Conservation (phyloP, 1,284 basidiomycete genomes). For the Ganoderma multipileum region DNA sequence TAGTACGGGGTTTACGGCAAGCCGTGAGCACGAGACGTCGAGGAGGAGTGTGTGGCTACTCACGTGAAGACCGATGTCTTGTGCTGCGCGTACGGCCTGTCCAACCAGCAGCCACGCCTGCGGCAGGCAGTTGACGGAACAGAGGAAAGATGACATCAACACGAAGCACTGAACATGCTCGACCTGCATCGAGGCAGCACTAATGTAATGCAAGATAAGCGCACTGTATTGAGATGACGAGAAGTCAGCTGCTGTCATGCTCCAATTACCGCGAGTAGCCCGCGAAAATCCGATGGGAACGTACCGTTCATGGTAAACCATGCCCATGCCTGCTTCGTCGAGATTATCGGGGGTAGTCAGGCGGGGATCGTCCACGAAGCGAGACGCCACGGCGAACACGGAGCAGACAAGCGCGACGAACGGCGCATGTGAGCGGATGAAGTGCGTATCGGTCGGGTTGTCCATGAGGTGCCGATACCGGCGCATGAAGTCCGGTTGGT, state of each 20-base stretch:
- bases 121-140: conserved; percentile 88
- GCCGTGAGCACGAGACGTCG: conserved; percentile 27
- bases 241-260: conserved; percentile 26
- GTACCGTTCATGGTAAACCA: conserved; percentile 86
- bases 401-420: conserved; percentile 83
- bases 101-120: conserved; percentile 91
- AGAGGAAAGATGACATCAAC: conserved; percentile 87
- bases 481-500: conserved; percentile 81
- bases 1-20: conserved; percentile 21
- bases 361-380: conserved; percentile 77
- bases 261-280: conserved; percentile 11
- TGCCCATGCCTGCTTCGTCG: conserved; percentile 83
- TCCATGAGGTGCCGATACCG: conserved; percentile 80
- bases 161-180: conserved; percentile 89
- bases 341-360: conserved; percentile 60
- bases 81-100: conserved; percentile 85
- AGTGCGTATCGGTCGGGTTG: conserved; percentile 56
- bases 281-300: conserved; percentile 31
- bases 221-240: conserved; percentile 56
- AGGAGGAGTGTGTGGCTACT: conserved; percentile 42
- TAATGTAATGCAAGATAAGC: conserved; percentile 88
- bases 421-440: conserved; percentile 66
- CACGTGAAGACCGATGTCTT: conserved; percentile 90
- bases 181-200: conserved; percentile 79
- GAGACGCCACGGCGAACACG: conserved; percentile 84